Evolutionary conservation across 495 filamentous ascomycete genomes (phyloP), one percentile per base, ranked within the genome.

Genomic region (Aspergillus hancockii): DNA sequence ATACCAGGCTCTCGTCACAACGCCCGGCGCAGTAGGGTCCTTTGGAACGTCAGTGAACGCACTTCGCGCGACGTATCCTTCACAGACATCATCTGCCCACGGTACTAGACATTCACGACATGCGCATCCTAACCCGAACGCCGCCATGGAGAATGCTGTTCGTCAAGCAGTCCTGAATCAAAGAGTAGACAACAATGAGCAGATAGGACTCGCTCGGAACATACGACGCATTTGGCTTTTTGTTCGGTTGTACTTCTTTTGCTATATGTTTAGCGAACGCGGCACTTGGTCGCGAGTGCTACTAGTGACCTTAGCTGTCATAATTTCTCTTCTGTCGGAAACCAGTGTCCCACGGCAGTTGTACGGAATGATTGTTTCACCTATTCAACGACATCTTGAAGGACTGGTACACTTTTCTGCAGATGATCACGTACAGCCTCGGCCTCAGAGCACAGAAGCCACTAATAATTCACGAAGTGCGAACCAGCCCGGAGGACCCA

Each of bases 221-320:
- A 73, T 84, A 63, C 75, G 86, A 52, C 81, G 85, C 22, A 66
- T 94, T 21, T 96, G 91, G 91, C 80, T 94, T 18, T 73, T 94
- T n/a, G 72, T 91, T 47, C 85, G 91, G 31, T 71, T 97, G 19
- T 82, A 85, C 45, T 81, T 87, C 50, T 90, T 95, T 71, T 83
- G 90, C 36, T 93, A 89, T 76, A 85, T 92, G 71, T 89, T 93
- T 60, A 89, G 88, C 18, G 83, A 85, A 8, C 83, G 85, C n/a
- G 83, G 85, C 28, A 83, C 87, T 45, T 92, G 87, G 87, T 81
- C 83, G 8, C 83, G 90, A 34, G 85, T 84, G 61, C 57, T 90
- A 16, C 81, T 88, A 28, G 78, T 93, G 34, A 73, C 81, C n/a
- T 63, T 81, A 3, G 73, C 88, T 14, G 80, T 85, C 1, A 59